Evolutionary conservation across 1,284 basidiomycete species (phyloP).

Genomic region (Entoloma clypeatum): DNA sequence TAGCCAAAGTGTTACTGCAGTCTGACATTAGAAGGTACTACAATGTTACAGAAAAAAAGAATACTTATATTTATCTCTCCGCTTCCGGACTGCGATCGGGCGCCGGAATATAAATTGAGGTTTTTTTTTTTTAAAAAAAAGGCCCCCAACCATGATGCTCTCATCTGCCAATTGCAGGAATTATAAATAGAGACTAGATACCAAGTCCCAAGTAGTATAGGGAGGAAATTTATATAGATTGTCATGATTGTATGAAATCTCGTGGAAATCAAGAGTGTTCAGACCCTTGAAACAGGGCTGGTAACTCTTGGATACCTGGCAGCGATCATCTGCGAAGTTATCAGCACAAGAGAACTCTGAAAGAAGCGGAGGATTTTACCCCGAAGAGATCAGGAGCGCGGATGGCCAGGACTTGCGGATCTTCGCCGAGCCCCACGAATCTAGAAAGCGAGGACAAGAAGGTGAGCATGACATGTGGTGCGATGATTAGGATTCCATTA

Average conservation of each 20-base stretch:
- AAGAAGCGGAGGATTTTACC: constrained; percentile 38
- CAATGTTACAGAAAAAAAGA: neutral
- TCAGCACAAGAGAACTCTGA: constrained; percentile 3
- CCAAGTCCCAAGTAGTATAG: too few relatives aligned
- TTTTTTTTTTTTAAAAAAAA: too few relatives aligned
- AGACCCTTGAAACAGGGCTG: constrained; percentile 41
- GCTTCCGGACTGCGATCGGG: too few relatives aligned
- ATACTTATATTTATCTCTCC: too few relatives aligned
- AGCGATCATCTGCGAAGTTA: constrained; percentile 49
- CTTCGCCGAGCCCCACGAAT: constrained; percentile 81
- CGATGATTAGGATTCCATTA: constrained; percentile 29
- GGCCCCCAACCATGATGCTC: too few relatives aligned
- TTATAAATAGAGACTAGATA: too few relatives aligned
- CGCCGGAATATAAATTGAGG: too few relatives aligned
- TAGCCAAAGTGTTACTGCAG: neutral
- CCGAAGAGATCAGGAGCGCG: constrained; percentile 71
- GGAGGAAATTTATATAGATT: too few relatives aligned
- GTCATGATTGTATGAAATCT: neutral
- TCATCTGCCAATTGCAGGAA: too few relatives aligned
- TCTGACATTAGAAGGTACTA: neutral
- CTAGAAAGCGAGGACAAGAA: constrained; percentile 29
- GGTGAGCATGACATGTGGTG: neutral
- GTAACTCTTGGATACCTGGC: constrained; percentile 57
- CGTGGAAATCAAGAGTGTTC: constrained; percentile 2
- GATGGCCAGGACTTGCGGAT: constrained; percentile 71